phyloP scores from a whole-genome alignment of 495 filamentous ascomycete species.

The Xylona heveae region DNA sequence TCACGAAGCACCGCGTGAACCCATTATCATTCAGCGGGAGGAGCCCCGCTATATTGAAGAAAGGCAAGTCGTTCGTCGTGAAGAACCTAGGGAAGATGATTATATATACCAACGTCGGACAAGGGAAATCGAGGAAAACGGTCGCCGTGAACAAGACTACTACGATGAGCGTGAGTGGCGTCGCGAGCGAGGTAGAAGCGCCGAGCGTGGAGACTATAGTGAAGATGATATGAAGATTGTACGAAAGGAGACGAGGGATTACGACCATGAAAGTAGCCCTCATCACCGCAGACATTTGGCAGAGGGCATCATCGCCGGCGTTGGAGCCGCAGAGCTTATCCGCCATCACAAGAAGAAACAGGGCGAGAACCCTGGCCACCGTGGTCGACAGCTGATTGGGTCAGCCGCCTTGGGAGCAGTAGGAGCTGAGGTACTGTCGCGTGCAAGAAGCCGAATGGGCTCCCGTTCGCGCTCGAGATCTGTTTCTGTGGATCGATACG shows the following conservation, averaged over 20 bases:
- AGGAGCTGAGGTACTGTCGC: slow-evolving; percentile 56
- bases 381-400: slow-evolving; percentile 53
- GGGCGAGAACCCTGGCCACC: slow-evolving; percentile 34
- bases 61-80: slow-evolving; percentile 11
- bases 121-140: slow-evolving; percentile 32
- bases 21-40: slow-evolving; percentile 21
- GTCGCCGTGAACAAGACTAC: slow-evolving; percentile 27
- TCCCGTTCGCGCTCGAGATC: slow-evolving; percentile 37
- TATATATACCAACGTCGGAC: slow-evolving; percentile 45
- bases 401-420: slow-evolving; percentile 67
- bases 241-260: slow-evolving; percentile 10
- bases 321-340: slow-evolving; percentile 53
- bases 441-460: slow-evolving; percentile 38
- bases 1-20: slow-evolving; percentile 46
- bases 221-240: slow-evolving; percentile 10
- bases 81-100: slow-evolving; percentile 30
- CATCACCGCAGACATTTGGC: slow-evolving; percentile 66
- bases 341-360: slow-evolving; percentile 42
- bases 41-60: slow-evolving; percentile 14
- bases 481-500: background rate
- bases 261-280: slow-evolving; percentile 23
- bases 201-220: too few relatives aligned
- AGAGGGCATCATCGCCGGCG: slow-evolving; percentile 64
- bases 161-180: slow-evolving; percentile 17
- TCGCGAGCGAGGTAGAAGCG: slow-evolving; percentile 9